phyloP scores from a whole-genome alignment of 495 filamentous ascomycete genomes.

The Aspergillus steynii region DNA sequence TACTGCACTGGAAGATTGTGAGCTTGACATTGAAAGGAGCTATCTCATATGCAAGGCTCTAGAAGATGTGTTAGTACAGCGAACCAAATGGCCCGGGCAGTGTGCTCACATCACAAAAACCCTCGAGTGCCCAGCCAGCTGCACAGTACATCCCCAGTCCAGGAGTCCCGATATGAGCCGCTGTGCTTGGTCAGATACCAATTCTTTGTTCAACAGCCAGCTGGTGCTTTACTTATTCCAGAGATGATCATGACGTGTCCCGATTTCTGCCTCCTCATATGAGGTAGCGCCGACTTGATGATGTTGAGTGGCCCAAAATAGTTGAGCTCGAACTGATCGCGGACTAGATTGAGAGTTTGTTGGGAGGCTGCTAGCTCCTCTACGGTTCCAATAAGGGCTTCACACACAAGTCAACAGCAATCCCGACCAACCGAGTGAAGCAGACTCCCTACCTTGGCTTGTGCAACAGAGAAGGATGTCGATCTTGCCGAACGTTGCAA shows the following conservation, averaged over 20 bases:
- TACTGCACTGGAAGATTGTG: slow-evolving; percentile 87
- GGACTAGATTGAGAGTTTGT: slow-evolving; percentile 73
- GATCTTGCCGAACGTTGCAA: slow-evolving; percentile 78
- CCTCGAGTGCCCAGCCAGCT: slow-evolving; percentile 92
- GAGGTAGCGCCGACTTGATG: slow-evolving; percentile 84
- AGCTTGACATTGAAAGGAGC: slow-evolving; percentile 97
- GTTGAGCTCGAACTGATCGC: slow-evolving; percentile 89
- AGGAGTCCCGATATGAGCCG: slow-evolving; percentile 89
- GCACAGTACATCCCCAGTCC: slow-evolving; percentile 89
- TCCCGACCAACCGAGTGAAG: background rate
- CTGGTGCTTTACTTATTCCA: slow-evolving; percentile 66
- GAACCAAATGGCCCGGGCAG: background rate
- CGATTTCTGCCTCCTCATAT: slow-evolving; percentile 71
- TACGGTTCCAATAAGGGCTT: slow-evolving; percentile 85
- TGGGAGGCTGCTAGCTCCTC: slow-evolving; percentile 81
- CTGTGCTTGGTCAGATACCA: slow-evolving; percentile 31
- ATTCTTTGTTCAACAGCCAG: background rate
- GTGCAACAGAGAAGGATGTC: slow-evolving; percentile 89
- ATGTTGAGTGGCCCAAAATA: slow-evolving; percentile 95
- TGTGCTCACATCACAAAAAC: slow-evolving; percentile 77
- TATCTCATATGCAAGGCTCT: slow-evolving; percentile 92
- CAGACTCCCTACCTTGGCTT: slow-evolving; percentile 63
- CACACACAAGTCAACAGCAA: slow-evolving; percentile 3
- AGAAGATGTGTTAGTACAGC: slow-evolving; percentile 14
- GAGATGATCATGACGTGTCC: slow-evolving; percentile 91